Evolutionary conservation across 352 stramenopile species (phyloP).

Genomic region (Phytophthora tubulina): DNA sequence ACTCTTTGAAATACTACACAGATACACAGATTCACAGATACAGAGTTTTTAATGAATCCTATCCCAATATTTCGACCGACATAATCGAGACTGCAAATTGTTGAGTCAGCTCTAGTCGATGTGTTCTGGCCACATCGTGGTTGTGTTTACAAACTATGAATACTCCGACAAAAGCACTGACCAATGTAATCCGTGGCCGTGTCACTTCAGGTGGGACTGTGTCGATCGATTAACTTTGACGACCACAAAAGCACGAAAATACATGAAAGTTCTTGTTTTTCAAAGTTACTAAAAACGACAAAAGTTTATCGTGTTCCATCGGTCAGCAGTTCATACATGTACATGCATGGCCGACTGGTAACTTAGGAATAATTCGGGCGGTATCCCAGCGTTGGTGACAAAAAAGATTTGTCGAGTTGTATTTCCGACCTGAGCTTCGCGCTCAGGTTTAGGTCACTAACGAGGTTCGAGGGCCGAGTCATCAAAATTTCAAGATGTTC

Average conservation of each 20-base stretch:
- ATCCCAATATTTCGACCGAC: conserved; percentile 13
- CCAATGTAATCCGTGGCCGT: conserved; percentile 4
- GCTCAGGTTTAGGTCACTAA: conserved; percentile 16
- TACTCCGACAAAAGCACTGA: neutral
- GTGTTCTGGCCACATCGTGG: neutral
- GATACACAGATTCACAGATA: too few species aligned
- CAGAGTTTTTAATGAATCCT: neutral
- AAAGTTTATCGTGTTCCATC: too few species aligned
- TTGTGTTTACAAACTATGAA: conserved; percentile 15
- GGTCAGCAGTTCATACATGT: too few species aligned
- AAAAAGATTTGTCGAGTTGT: conserved; percentile 6
- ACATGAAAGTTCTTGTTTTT: too few species aligned
- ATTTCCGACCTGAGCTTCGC: conserved; percentile 15
- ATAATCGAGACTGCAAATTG: conserved; percentile 12
- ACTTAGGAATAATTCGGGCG: too few species aligned
- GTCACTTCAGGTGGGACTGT: neutral
- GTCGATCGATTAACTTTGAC: neutral
- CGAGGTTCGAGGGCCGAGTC: conserved; percentile 21
- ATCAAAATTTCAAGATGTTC: conserved; percentile 20
- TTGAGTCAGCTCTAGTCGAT: conserved; percentile 4
- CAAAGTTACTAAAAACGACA: too few species aligned
- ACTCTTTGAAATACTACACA: too few species aligned
- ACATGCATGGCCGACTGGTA: too few species aligned
- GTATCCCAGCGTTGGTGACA: too few species aligned
- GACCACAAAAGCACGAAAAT: neutral